These are phyloP conservation scores for Pecoramyces ruminantium DNA, from an alignment of 192 early-diverging fungal species.

Conservation along the genomic window DNA sequence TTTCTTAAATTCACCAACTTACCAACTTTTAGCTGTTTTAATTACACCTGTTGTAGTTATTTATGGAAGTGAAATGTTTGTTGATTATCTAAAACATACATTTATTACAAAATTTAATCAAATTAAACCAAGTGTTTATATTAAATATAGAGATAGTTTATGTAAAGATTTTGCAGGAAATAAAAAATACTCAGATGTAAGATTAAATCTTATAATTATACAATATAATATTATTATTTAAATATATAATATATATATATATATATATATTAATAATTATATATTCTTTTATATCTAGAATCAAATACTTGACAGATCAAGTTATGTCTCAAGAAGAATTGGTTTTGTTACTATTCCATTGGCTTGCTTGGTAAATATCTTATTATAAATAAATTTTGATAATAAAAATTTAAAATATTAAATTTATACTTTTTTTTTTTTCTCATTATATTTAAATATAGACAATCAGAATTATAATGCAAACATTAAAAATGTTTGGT, in stretches of 20 bases:
- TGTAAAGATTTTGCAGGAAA: slow-evolving; percentile 41
- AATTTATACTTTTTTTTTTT: too few relatives aligned
- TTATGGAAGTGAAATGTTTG: slow-evolving; percentile 70
- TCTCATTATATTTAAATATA: background rate
- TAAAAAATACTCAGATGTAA: too few relatives aligned
- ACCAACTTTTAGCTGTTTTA: slow-evolving; percentile 41
- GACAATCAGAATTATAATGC: background rate
- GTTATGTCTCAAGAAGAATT: background rate
- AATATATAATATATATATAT: too few relatives aligned
- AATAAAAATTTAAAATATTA: too few relatives aligned
- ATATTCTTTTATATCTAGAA: background rate
- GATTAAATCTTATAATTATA: too few relatives aligned
- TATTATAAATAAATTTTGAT: too few relatives aligned
- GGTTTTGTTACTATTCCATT: background rate
- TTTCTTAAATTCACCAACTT: slow-evolving; percentile 12
- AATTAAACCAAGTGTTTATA: slow-evolving; percentile 74
- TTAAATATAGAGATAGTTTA: slow-evolving; percentile 67
- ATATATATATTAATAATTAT: too few relatives aligned
- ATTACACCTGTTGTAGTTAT: slow-evolving; percentile 69
- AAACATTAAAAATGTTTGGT: background rate
- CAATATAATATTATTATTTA: too few relatives aligned
- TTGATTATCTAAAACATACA: slow-evolving; percentile 97
- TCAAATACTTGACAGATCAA: background rate
- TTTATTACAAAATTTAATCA: slow-evolving; percentile 97
- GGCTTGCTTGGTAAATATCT: background rate